Percentiles rank a stretch among this genome's conserved stretches.
Evolutionary conservation across 2,329 filamentous ascomycete genomes (phyloP).

Genomic region (Metarhizium robertsii): DNA sequence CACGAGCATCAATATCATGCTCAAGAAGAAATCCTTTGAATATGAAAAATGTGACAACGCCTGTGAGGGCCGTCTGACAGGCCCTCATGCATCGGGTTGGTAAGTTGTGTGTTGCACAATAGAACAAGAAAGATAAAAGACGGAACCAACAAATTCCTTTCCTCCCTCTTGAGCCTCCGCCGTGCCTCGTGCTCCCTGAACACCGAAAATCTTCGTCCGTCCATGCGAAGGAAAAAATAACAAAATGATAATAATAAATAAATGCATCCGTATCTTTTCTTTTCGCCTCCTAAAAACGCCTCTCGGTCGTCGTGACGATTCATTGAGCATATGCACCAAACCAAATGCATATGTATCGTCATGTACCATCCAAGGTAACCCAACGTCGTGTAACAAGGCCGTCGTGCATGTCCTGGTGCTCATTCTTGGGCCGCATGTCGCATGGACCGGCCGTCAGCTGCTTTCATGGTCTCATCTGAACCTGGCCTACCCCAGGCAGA

Average conservation of each 20-base stretch:
- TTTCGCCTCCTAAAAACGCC: neutral
- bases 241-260: neutral
- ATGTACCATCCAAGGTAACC: neutral
- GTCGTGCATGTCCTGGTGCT: neutral
- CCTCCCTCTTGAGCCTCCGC: neutral
- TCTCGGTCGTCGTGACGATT: neutral
- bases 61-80: conserved; percentile 7
- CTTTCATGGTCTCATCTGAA: neutral
- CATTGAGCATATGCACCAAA: neutral
- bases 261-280: neutral
- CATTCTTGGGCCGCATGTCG: neutral
- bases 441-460: neutral
- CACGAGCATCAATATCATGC: neutral
- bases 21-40: neutral
- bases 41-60: conserved; percentile 10
- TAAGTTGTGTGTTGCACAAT: neutral
- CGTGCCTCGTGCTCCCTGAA: neutral
- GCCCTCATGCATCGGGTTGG: conserved; percentile 1
- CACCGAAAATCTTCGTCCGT: neutral
- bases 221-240: neutral
- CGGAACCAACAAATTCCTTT: neutral
- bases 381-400: neutral
- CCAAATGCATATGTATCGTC: neutral
- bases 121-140: neutral
- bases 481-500: neutral